A percentile compares a stretch with the other conserved stretches of the same genome.
Conservation (phyloP, 805 yeast species). For the Schizosaccharomyces octosporus region DNA sequence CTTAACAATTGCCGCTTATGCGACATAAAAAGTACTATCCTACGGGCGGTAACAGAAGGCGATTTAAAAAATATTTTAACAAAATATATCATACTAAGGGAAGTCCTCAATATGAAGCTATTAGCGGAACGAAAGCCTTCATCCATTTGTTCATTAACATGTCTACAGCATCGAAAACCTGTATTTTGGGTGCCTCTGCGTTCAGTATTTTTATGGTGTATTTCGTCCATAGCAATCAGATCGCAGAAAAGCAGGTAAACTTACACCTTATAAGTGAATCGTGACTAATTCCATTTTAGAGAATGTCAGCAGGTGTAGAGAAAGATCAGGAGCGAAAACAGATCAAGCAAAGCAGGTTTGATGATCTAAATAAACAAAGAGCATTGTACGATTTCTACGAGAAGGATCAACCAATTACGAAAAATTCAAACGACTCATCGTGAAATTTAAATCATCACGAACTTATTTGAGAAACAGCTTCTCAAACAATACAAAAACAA, state of each 20-base stretch:
- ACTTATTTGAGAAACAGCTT: too few relatives aligned
- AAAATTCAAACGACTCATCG: background rate
- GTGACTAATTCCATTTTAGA: background rate
- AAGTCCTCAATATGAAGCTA: too few relatives aligned
- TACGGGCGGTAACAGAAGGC: too few relatives aligned
- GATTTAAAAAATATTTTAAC: too few relatives aligned
- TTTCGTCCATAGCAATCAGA: background rate
- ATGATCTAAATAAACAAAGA: background rate
- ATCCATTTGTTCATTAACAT: background rate
- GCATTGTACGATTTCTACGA: background rate
- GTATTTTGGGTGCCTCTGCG: slow-evolving; percentile 1
- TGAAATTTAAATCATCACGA: too few relatives aligned
- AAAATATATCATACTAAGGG: too few relatives aligned
- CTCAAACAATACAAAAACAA: too few relatives aligned
- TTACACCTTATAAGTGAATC: too few relatives aligned
- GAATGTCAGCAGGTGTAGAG: background rate
- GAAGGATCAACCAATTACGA: background rate
- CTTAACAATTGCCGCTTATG: too few relatives aligned
- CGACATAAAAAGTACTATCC: too few relatives aligned
- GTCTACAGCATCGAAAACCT: background rate
- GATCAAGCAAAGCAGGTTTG: background rate
- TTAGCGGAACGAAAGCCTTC: too few relatives aligned
- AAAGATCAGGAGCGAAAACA: background rate
- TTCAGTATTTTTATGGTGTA: background rate
- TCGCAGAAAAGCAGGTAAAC: background rate